Evolutionary conservation across 116 monocot species (phyloP).

Genomic region (Trichopus zeylanicus): DNA sequence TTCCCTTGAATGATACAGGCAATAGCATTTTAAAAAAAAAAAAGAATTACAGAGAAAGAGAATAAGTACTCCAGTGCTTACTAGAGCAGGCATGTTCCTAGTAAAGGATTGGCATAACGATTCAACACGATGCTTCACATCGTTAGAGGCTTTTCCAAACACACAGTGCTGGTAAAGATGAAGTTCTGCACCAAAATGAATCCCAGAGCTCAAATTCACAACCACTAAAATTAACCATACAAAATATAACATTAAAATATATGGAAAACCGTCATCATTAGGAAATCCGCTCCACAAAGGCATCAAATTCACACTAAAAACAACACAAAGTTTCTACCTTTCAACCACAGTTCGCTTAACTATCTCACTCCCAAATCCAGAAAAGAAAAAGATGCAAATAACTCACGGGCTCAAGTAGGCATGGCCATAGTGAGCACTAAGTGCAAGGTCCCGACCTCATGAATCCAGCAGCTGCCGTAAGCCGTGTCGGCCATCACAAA

Average conservation of each 20-base stretch:
- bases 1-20: too few species aligned
- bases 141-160: slow-evolving; percentile 70
- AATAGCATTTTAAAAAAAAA: neutral
- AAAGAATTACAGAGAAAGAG: neutral
- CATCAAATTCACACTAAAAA: too few species aligned
- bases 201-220: neutral
- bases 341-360: neutral
- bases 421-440: slow-evolving; percentile 89
- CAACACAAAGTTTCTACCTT: neutral
- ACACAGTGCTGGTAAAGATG: slow-evolving; percentile 75
- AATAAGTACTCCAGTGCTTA: slow-evolving; percentile 18
- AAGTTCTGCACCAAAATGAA: slow-evolving; percentile 54
- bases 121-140: slow-evolving; percentile 40
- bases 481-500: slow-evolving; percentile 95
- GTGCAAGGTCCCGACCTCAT: slow-evolving; percentile 80
- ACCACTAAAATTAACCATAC: neutral
- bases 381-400: neutral
- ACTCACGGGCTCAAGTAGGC: slow-evolving; percentile 89
- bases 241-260: too few species aligned
- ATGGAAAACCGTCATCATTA: too few species aligned
- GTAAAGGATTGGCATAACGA: slow-evolving; percentile 27
- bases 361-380: neutral
- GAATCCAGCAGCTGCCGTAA: slow-evolving; percentile 91
- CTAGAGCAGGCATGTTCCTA: slow-evolving; percentile 58
- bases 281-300: too few species aligned